Conservation (phyloP, 2,329 filamentous ascomycete species). For the Hypoxylon rubiginosum region DNA sequence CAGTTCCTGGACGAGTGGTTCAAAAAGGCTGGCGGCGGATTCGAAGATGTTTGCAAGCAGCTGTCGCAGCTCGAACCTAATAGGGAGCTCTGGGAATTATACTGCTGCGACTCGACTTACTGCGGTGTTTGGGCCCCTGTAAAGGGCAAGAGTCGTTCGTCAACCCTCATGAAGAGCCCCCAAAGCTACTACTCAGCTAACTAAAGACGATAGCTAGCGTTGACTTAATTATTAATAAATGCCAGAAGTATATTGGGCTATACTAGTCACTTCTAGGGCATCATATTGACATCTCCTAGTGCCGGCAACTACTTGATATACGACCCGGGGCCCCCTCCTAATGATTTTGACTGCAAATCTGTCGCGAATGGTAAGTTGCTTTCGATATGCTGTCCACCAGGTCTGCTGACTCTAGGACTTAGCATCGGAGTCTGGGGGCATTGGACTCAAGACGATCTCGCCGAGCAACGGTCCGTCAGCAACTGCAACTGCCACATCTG, state of each 20-base stretch:
- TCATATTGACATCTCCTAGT: constrained; percentile 42
- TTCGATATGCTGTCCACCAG: background rate
- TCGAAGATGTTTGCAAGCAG: constrained; percentile 44
- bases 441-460: constrained; percentile 1
- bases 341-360: constrained; percentile 19
- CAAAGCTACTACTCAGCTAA: constrained; percentile 22
- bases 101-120: constrained; percentile 65
- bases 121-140: constrained; percentile 61
- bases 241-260: constrained; percentile 60
- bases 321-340: constrained; percentile 45
- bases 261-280: background rate
- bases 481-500: constrained; percentile 12
- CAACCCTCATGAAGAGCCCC: background rate
- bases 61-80: constrained; percentile 44
- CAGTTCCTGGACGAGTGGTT: constrained; percentile 38
- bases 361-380: constrained; percentile 23
- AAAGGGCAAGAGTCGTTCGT: constrained; percentile 61
- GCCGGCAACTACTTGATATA: constrained; percentile 46
- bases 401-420: constrained; percentile 8
- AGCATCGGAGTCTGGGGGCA: background rate
- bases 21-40: constrained; percentile 17
- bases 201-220: constrained; percentile 59
- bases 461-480: constrained; percentile 11
- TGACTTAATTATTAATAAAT: constrained; percentile 64
- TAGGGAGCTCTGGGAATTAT: constrained; percentile 60